These are phyloP conservation scores for Sporothrix curviconia DNA, from an alignment of 2,329 filamentous ascomycete genomes.

Conservation along the genomic window DNA sequence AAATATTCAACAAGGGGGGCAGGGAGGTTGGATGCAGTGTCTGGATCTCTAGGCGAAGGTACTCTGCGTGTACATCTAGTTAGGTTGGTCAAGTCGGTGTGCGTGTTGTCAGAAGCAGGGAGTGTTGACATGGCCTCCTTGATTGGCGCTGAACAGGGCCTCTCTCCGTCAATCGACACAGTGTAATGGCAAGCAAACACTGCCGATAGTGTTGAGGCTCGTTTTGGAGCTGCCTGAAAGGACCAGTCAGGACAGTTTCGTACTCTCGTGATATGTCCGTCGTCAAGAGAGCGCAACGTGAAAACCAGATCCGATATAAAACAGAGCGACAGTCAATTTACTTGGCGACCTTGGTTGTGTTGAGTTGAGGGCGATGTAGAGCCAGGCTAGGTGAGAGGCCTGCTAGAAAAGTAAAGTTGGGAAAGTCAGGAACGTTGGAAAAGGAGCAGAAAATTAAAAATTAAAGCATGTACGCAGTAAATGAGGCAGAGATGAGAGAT, in stretches of 20 bases:
- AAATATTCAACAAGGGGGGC: not conserved
- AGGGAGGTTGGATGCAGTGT: not conserved
- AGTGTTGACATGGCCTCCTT: constrained; percentile 12
- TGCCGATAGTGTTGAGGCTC: not conserved
- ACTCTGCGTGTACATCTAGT: not conserved
- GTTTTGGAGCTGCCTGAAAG: not conserved
- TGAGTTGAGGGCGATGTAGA: not conserved
- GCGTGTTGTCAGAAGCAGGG: not conserved
- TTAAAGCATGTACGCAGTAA: not conserved
- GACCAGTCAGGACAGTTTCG: no score
- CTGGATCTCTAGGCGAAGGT: not conserved
- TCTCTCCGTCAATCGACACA: constrained; percentile 14
- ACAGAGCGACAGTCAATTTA: no score
- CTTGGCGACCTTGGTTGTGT: no score
- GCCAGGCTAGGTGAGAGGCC: not conserved
- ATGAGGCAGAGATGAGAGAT: not conserved
- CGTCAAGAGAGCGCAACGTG: no score
- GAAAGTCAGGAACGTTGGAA: not conserved
- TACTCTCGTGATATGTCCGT: no score
- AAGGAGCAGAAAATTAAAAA: not conserved
- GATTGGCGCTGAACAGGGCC: constrained; percentile 10
- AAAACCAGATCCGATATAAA: no score
- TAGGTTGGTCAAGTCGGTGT: constrained; percentile 5
- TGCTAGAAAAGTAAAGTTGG: no score
- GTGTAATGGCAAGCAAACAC: not conserved